phyloP scores from a whole-genome alignment of 805 yeast species.

The Candida mattraensis region DNA sequence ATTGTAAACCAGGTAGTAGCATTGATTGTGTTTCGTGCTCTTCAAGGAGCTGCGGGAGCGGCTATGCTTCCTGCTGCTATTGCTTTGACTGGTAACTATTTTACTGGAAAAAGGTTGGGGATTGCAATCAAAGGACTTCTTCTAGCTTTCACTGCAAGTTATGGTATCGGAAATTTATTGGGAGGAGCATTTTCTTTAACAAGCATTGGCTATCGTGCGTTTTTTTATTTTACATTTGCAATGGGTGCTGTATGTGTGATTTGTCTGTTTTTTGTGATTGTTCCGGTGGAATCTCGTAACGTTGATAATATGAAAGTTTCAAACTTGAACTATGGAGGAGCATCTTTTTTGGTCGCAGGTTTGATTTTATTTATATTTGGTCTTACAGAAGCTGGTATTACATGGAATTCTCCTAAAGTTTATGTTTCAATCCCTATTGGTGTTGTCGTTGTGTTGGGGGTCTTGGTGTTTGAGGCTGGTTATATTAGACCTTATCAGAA shows the following conservation, averaged over 20 bases:
- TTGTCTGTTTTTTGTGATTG: conserved; percentile 24
- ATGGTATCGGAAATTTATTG: background rate
- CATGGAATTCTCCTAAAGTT: conserved; percentile 41
- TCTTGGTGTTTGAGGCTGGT: conserved; percentile 33
- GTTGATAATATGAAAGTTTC: conserved; percentile 25
- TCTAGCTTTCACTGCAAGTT: conserved; percentile 27
- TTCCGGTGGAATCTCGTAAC: conserved; percentile 32
- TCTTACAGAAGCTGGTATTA: conserved; percentile 44
- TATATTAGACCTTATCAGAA: conserved; percentile 16
- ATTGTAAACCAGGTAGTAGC: conserved; percentile 36
- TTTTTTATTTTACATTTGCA: conserved; percentile 40
- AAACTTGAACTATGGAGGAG: conserved; percentile 34
- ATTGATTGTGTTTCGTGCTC: conserved; percentile 42
- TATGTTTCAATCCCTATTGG: conserved; percentile 45
- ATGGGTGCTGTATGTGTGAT: conserved; percentile 18
- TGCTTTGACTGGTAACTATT: conserved; percentile 27
- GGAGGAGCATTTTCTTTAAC: conserved; percentile 32
- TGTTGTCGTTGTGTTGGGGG: conserved; percentile 27
- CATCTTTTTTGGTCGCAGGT: conserved; percentile 34
- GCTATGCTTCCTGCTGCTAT: conserved; percentile 37
- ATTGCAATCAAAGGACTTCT: conserved; percentile 19
- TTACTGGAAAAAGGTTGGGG: conserved; percentile 15
- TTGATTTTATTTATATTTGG: conserved; percentile 42
- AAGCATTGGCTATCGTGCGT: conserved; percentile 39
- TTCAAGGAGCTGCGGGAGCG: conserved; percentile 46